phyloP scores from a whole-genome alignment of 2,329 filamentous ascomycete genomes.

The Ophiostoma ips region DNA sequence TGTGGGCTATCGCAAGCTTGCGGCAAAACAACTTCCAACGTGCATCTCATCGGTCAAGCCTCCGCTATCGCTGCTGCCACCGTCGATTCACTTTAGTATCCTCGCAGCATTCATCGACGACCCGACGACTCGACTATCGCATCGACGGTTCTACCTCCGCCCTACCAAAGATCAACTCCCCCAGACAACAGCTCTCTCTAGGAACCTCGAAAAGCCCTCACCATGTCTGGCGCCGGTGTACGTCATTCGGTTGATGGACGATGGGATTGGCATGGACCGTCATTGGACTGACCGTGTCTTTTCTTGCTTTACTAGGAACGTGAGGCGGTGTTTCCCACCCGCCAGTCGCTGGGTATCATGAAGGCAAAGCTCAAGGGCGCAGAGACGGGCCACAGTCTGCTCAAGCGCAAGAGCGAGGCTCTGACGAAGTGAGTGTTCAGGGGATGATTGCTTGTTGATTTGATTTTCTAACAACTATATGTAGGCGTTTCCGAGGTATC shows the following conservation, averaged over 20 bases:
- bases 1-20: no score
- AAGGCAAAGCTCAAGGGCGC: conserved; percentile 95
- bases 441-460: no score
- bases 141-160: neutral
- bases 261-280: no score
- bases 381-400: conserved; percentile 78
- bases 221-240: conserved; percentile 17
- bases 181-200: neutral
- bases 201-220: conserved; percentile 12
- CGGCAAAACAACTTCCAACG: no score
- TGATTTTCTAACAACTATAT: no score
- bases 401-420: conserved; percentile 97
- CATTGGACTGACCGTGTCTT: no score
- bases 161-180: no score
- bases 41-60: no score
- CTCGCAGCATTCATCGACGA: no score
- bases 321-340: conserved; percentile 93
- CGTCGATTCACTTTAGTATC: no score
- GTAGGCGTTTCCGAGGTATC: conserved; percentile 76
- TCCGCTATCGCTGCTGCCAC: no score
- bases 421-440: conserved; percentile 67
- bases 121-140: no score
- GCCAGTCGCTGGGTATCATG: conserved; percentile 93
- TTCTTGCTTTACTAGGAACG: conserved; percentile 61
- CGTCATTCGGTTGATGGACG: conserved; percentile 7